phyloP scores from a whole-genome alignment of 1,284 basidiomycete genomes.

The Waitea zeae region DNA sequence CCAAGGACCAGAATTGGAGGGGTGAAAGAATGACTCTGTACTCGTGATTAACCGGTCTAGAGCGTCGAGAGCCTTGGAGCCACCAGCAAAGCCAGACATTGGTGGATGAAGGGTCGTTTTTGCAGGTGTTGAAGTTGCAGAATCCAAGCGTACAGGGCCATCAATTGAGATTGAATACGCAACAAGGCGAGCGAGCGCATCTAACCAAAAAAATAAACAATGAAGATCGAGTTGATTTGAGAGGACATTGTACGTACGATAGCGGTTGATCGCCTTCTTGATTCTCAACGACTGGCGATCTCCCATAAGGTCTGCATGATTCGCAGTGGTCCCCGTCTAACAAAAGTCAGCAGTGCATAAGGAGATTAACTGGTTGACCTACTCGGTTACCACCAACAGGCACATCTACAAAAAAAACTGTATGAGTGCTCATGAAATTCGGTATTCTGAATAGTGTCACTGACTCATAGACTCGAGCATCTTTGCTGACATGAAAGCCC shows the following conservation, averaged over 20 bases:
- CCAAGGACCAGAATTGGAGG: slow-evolving; percentile 66
- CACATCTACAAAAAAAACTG: slow-evolving; percentile 29
- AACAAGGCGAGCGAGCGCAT: slow-evolving; percentile 75
- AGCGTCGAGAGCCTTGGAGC: slow-evolving; percentile 81
- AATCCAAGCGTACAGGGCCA: slow-evolving; percentile 34
- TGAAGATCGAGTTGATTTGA: slow-evolving; percentile 16
- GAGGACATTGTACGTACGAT: slow-evolving; percentile 25
- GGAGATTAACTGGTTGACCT: slow-evolving; percentile 11
- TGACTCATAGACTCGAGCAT: slow-evolving; percentile 77
- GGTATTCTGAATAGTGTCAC: too few species aligned
- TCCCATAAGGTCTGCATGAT: slow-evolving; percentile 49
- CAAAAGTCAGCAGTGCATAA: background rate
- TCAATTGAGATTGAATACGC: slow-evolving; percentile 89
- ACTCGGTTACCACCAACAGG: slow-evolving; percentile 55
- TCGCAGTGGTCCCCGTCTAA: slow-evolving; percentile 42
- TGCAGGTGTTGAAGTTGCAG: too few species aligned
- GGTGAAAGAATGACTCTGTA: slow-evolving; percentile 88
- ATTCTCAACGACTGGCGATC: slow-evolving; percentile 55
- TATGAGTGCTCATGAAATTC: slow-evolving; percentile 6
- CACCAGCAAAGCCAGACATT: slow-evolving; percentile 51
- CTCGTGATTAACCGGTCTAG: slow-evolving; percentile 83
- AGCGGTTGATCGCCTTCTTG: slow-evolving; percentile 61
- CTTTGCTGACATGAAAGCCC: slow-evolving; percentile 76
- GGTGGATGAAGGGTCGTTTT: too few species aligned
- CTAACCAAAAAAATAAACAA: too few species aligned